Base-by-base conservation (phyloP, 768 basidiomycete species). In the Leccinum aurantiacum region DNA sequence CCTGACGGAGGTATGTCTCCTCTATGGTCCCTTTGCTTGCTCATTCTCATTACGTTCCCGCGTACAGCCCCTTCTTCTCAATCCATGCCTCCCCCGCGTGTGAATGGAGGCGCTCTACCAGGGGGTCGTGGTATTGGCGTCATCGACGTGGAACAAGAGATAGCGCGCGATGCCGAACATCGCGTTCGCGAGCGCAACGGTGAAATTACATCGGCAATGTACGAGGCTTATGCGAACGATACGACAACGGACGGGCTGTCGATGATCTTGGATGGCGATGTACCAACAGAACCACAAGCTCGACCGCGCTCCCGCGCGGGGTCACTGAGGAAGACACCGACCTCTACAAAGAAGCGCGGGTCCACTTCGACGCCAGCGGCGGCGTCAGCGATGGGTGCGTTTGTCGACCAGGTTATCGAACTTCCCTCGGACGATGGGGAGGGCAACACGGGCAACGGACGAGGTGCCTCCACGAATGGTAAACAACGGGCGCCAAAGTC, bases 81-180 rank as follows among this genome's bases (percentile, higher is more conserved):
- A 37, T 6, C 51, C 1, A 17, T 41, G 17, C 22, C 63, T 49
- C 11, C 27, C 1, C 53, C 53, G 29, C 56, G 51, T 5, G 10
- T 54, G 24, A 62, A 60, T 27, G 63, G 74, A 29, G 49, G 73
- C 64, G 69, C 69, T 61, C 52, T 77, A 60, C 67, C 67, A 33
- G 68, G 72, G 37, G 72, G 71, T 59, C 67, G 70, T 44, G 63
- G 74, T 29, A 35, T 73, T 4, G 72, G 69, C 3, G 52, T 8
- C 7, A 59, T 72, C 9, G 62, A 70, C n/a, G 14, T 67, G 10
- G 64, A 69, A 5, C 47, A 46, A 4, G 74, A 75, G 5, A 63
- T 70, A 50, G 35, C 24, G 9, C 67, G 65, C 6, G 66, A 74
- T 29, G 53, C 46, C 7, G 59, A 60, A 11, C 59, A 65, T 47